Percentiles rank a stretch among this genome's conserved stretches.
Conservation (phyloP, 352 stramenopile species). For the Pythium scleroteichum region DNA sequence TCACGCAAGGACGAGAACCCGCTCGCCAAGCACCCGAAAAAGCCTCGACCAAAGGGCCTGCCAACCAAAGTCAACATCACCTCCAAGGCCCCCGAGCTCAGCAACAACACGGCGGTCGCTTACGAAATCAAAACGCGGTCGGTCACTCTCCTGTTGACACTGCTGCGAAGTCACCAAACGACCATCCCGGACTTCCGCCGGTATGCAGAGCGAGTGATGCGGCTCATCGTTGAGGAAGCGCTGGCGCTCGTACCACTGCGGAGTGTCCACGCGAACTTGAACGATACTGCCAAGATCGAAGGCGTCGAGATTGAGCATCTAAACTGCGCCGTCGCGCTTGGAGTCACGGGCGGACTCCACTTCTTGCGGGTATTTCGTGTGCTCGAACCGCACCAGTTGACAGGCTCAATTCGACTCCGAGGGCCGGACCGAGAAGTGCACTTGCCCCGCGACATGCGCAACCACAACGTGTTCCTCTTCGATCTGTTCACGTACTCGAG, state of each 20-base stretch:
- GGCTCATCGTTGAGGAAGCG: slow-evolving; percentile 59
- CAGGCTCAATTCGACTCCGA: slow-evolving; percentile 11
- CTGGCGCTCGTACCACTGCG: slow-evolving; percentile 21
- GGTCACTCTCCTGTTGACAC: slow-evolving; percentile 40
- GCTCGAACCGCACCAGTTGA: slow-evolving; percentile 19
- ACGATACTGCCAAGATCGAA: slow-evolving; percentile 4
- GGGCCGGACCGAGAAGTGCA: slow-evolving; percentile 2
- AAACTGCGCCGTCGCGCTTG: slow-evolving; percentile 12
- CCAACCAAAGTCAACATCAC: slow-evolving; percentile 1
- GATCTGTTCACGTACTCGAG: slow-evolving; percentile 38
- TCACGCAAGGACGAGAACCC: slow-evolving; percentile 49
- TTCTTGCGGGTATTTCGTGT: slow-evolving; percentile 20
- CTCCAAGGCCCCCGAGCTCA: neutral
- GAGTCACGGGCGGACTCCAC: slow-evolving; percentile 2
- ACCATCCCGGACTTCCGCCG: slow-evolving; percentile 34
- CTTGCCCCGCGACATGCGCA: slow-evolving; percentile 31
- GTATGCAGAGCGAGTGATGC: slow-evolving; percentile 41
- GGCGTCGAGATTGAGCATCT: slow-evolving; percentile 4
- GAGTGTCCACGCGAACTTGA: slow-evolving; percentile 1
- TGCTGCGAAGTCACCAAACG: slow-evolving; percentile 36
- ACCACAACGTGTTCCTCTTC: slow-evolving; percentile 52
- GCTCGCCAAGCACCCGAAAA: slow-evolving; percentile 59
- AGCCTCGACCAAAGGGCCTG: slow-evolving; percentile 29
- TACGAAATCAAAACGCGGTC: slow-evolving; percentile 46
- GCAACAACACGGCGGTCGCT: slow-evolving; percentile 4